Conservation (phyloP, 768 basidiomycete species). For the Boletus speciosus region DNA sequence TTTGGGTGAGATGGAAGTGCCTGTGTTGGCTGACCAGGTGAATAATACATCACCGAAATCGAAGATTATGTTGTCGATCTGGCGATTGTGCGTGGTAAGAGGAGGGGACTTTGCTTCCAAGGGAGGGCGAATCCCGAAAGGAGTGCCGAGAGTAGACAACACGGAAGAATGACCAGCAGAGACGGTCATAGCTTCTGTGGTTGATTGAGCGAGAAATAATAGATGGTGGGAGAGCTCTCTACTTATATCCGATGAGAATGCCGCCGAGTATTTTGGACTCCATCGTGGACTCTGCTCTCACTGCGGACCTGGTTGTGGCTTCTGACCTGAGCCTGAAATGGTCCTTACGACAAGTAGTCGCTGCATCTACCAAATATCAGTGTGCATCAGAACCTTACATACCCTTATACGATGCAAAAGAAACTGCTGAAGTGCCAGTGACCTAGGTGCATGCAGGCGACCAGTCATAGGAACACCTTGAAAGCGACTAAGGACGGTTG, state of each 20-base stretch:
- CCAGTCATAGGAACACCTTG: no score
- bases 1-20: constrained; percentile 11
- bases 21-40: constrained; percentile 18
- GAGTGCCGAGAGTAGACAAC: not conserved
- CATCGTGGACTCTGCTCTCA: not conserved
- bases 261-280: no score
- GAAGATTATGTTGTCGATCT: constrained; percentile 22
- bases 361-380: no score
- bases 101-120: not conserved
- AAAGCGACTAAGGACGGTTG: no score
- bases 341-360: no score
- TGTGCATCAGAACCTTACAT: no score
- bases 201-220: not conserved
- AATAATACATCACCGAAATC: constrained; percentile 23
- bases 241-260: not conserved
- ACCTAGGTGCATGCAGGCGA: no score
- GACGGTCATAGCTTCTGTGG: not conserved
- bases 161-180: not conserved
- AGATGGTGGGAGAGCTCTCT: not conserved
- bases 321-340: not conserved
- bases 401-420: no score
- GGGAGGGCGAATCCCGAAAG: constrained; percentile 1
- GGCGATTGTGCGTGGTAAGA: constrained; percentile 1
- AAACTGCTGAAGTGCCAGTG: no score
- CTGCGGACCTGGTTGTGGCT: not conserved